Conservation (phyloP, 1,139 yeast species). For the Tardiomyces depauwii region DNA sequence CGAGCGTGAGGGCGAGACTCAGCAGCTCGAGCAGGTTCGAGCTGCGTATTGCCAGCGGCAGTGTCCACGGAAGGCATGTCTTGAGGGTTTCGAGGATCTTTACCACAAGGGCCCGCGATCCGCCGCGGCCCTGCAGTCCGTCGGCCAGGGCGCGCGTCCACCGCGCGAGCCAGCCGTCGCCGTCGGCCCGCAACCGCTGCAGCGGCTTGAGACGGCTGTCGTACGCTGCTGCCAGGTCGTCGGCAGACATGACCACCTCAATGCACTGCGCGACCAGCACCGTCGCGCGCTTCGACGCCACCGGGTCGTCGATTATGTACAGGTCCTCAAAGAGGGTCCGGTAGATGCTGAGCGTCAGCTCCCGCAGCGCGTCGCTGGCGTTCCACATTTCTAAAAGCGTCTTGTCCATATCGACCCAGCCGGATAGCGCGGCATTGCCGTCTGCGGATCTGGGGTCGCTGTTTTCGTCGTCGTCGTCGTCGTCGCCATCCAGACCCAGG, state of each 20-base stretch:
- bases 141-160: slow-evolving; percentile 63
- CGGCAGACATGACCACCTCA: slow-evolving; percentile 66
- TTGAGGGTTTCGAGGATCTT: slow-evolving; percentile 74
- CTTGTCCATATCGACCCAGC: slow-evolving; percentile 89
- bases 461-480: slow-evolving; percentile 8
- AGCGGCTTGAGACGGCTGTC: slow-evolving; percentile 47
- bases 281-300: slow-evolving; percentile 73
- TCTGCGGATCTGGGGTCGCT: slow-evolving; percentile 7
- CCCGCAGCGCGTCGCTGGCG: slow-evolving; percentile 24
- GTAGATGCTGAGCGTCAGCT: slow-evolving; percentile 63
- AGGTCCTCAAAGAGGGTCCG: slow-evolving; percentile 89
- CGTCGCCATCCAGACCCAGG: slow-evolving; percentile 5
- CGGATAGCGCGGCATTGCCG: slow-evolving; percentile 30
- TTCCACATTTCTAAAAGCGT: slow-evolving; percentile 70
- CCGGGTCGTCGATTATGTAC: slow-evolving; percentile 84
- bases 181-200: slow-evolving; percentile 33
- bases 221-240: slow-evolving; percentile 52
- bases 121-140: slow-evolving; percentile 22
- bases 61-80: slow-evolving; percentile 86
- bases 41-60: slow-evolving; percentile 58
- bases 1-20: slow-evolving; percentile 46
- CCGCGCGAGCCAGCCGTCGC: slow-evolving; percentile 77
- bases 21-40: slow-evolving; percentile 62
- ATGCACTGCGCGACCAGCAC: slow-evolving; percentile 74
- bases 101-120: slow-evolving; percentile 34